phyloP scores from a whole-genome alignment of 495 filamentous ascomycete species.

The Aspergillus sclerotiicarbonarius region DNA sequence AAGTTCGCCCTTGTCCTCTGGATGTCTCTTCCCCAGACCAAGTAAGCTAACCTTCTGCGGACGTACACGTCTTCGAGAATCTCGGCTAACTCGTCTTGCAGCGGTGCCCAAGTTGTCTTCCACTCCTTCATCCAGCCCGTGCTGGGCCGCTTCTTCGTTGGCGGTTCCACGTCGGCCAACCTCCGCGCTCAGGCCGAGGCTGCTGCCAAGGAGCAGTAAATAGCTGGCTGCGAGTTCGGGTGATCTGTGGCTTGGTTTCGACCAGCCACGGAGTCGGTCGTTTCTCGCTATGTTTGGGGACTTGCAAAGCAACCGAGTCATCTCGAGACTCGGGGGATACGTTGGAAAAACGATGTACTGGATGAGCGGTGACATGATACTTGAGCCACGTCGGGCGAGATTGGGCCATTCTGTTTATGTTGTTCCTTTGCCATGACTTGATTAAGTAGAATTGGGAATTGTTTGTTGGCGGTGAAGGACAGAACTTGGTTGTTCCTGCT shows the following conservation, averaged over 20 bases:
- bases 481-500: slow-evolving; percentile 8
- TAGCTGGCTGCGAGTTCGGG: slow-evolving; percentile 10
- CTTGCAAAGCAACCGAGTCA: slow-evolving; percentile 10
- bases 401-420: slow-evolving; percentile 10
- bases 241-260: slow-evolving; percentile 7
- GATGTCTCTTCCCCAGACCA: slow-evolving; percentile 92
- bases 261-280: slow-evolving; percentile 12
- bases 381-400: slow-evolving; percentile 4
- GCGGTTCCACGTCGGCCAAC: slow-evolving; percentile 76
- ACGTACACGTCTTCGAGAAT: not conserved
- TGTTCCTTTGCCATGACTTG: slow-evolving; percentile 19
- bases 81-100: slow-evolving; percentile 37
- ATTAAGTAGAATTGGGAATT: slow-evolving; percentile 17
- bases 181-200: slow-evolving; percentile 88
- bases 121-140: slow-evolving; percentile 90
- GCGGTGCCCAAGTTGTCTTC: slow-evolving; percentile 95
- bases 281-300: slow-evolving; percentile 13
- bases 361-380: slow-evolving; percentile 3
- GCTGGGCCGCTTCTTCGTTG: slow-evolving; percentile 84
- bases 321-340: slow-evolving; percentile 11
- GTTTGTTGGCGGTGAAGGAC: slow-evolving; percentile 9
- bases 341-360: slow-evolving; percentile 1
- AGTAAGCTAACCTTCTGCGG: slow-evolving; percentile 53
- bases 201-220: slow-evolving; percentile 53
- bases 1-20: slow-evolving; percentile 96